Base-by-base conservation (phyloP, 352 stramenopile genomes). In the Globisporangium paroecandrum region DNA sequence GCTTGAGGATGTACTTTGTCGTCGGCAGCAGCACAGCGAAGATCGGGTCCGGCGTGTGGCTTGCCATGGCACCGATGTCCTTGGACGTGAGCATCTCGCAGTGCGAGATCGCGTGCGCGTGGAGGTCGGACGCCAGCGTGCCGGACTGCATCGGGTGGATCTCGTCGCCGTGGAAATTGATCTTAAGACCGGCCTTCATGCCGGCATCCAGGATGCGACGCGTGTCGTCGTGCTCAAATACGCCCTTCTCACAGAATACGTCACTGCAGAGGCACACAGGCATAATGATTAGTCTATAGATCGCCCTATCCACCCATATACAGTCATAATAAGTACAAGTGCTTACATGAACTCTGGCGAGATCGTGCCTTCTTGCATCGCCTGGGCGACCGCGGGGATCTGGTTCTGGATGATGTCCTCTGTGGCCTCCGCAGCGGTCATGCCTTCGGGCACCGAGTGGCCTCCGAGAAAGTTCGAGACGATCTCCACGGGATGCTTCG, bases 91-190 rank as follows among this genome's bases (percentile, higher is more conserved):
- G 70, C 85, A 92, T 91, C 70, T 93, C 83, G 63, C 81, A 89
- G 64, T 93, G 83, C 6, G 85, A 91, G 58, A 93, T 84, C 3
- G 84, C 84, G 62, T 81, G 82, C 15, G 84, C 85, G 46, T 75
- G 75, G 1, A 94, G 72, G 66, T 82, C 69, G 1, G 82, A 77
- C 1, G 83, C 86, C 13, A 95, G 75, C 34, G 79, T 72, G 27
- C 85, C 85, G 0, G 83, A 93, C n/a, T 79, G 71, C 79, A 94
- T 84, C 5, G 81, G 77, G 64, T 87, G 73, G 47, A 95, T 81
- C 64, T 95, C 85, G 56, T 95, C 87, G 43, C 83, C 87, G 65
- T 95, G 85, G 74, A 95, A 94, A 66, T 93, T 93, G 69, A 95
- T 86, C 58, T 89, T 76, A 55, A 95, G 74, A 22, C 87, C 87